These are phyloP conservation scores for Russula foetens DNA, from an alignment of 768 basidiomycete species.

Conservation along the genomic window DNA sequence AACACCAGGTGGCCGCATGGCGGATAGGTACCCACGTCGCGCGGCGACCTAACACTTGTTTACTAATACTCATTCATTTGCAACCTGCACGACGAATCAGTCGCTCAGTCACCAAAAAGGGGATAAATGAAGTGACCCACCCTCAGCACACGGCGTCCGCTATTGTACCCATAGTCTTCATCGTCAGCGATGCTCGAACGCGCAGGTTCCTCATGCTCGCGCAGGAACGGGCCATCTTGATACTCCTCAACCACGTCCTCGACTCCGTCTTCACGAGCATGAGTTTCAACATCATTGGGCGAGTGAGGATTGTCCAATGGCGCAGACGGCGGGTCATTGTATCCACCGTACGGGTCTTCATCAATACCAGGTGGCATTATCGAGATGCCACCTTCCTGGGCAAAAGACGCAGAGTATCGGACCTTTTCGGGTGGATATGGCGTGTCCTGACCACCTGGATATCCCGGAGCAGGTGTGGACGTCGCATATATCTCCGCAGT, in stretches of 20 bases:
- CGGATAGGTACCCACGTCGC: not conserved
- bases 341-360: conserved; percentile 24
- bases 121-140: conserved; percentile 15
- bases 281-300: not conserved
- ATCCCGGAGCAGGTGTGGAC: not conserved
- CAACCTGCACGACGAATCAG: conserved; percentile 4
- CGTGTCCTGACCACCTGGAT: not conserved
- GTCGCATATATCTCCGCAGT: conserved; percentile 1
- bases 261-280: not conserved
- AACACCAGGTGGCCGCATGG: not conserved
- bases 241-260: not conserved
- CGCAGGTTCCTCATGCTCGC: conserved; percentile 21
- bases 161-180: conserved; percentile 28
- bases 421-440: not conserved
- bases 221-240: not conserved
- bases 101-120: not conserved
- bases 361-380: conserved; percentile 14
- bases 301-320: conserved; percentile 18
- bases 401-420: conserved; percentile 7
- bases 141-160: conserved; percentile 27
- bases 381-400: not conserved
- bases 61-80: conserved; percentile 9
- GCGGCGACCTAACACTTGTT: too few relatives aligned
- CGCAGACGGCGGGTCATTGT: conserved; percentile 12
- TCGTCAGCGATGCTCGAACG: conserved; percentile 27